These are phyloP conservation scores for Sugiyamaella pinicola DNA, from an alignment of 1,139 yeast species.

Conservation along the genomic window DNA sequence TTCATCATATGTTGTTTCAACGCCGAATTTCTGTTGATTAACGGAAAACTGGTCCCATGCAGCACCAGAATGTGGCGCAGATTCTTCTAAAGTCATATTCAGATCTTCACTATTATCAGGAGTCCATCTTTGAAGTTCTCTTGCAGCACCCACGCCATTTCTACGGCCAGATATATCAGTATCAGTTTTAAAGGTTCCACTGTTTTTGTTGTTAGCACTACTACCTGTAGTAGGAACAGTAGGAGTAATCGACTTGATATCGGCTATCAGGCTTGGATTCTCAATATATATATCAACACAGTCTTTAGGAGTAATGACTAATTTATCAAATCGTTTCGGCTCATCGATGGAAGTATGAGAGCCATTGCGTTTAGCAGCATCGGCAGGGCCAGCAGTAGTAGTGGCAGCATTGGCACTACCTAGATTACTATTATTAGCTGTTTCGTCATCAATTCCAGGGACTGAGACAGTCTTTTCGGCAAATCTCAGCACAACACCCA, in stretches of 20 bases:
- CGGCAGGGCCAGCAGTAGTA: conserved; percentile 4
- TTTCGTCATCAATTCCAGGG: conserved; percentile 44
- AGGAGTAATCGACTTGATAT: conserved; percentile 17
- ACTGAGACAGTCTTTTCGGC: conserved; percentile 50
- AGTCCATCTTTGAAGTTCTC: conserved; percentile 84
- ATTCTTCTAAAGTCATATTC: conserved; percentile 42
- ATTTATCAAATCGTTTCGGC: conserved; percentile 47
- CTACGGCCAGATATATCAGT: conserved; percentile 66
- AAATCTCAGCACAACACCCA: conserved; percentile 57
- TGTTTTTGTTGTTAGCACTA: conserved; percentile 18
- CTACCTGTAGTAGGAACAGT: conserved; percentile 19
- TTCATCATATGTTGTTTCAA: conserved; percentile 85
- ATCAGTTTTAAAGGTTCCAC: conserved; percentile 69
- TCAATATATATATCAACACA: conserved; percentile 61
- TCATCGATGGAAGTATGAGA: conserved; percentile 34
- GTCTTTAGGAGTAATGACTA: conserved; percentile 61
- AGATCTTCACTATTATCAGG: conserved; percentile 57
- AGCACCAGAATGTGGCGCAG: conserved; percentile 28
- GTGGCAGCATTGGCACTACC: background rate
- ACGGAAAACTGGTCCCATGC: conserved; percentile 94
- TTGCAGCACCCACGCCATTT: conserved; percentile 48
- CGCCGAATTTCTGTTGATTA: conserved; percentile 85
- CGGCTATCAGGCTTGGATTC: conserved; percentile 47
- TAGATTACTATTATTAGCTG: conserved; percentile 27
- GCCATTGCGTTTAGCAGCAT: conserved; percentile 31